phyloP scores from a whole-genome alignment of 2,329 filamentous ascomycete species.

The Aspergillus sp. region DNA sequence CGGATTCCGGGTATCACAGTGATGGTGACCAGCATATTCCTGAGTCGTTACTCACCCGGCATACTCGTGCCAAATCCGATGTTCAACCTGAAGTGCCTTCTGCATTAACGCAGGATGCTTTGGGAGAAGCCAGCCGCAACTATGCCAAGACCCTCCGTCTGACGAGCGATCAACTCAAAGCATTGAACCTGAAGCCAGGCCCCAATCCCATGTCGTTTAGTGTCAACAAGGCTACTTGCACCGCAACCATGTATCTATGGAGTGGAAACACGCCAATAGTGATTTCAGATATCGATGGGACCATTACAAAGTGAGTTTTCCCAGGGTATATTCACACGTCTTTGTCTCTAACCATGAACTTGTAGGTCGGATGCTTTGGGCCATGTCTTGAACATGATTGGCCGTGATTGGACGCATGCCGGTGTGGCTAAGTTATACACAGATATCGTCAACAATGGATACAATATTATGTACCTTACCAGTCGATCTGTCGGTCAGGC shows the following conservation, averaged over 20 bases:
- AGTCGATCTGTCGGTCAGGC: conserved; percentile 89
- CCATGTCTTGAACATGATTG: conserved; percentile 93
- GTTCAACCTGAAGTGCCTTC: conserved; percentile 62
- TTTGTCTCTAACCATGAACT: conserved; percentile 7
- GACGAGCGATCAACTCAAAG: conserved; percentile 91
- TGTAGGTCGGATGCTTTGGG: conserved; percentile 73
- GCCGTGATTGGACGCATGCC: conserved; percentile 94
- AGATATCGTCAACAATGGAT: conserved; percentile 90
- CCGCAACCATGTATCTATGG: conserved; percentile 92
- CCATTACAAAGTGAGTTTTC: conserved; percentile 71
- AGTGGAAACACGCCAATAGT: conserved; percentile 85
- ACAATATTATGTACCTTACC: conserved; percentile 98
- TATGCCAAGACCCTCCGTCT: conserved; percentile 94
- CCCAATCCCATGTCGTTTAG: conserved; percentile 93
- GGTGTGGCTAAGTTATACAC: conserved; percentile 96
- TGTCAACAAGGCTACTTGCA: conserved; percentile 88
- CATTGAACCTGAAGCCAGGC: conserved; percentile 72
- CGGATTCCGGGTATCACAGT: conserved; percentile 92
- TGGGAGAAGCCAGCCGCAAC: conserved; percentile 68
- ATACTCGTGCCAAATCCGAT: conserved; percentile 56
- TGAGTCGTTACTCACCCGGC: conserved; percentile 49
- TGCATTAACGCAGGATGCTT: conserved; percentile 40
- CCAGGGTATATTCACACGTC: neutral
- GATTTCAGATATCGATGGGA: conserved; percentile 97
- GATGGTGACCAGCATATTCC: conserved; percentile 65